Evolutionary conservation across 2,329 filamentous ascomycete species (phyloP), one percentile per base, ranked within the genome.

Genomic region (Pseudonectria buxi): DNA sequence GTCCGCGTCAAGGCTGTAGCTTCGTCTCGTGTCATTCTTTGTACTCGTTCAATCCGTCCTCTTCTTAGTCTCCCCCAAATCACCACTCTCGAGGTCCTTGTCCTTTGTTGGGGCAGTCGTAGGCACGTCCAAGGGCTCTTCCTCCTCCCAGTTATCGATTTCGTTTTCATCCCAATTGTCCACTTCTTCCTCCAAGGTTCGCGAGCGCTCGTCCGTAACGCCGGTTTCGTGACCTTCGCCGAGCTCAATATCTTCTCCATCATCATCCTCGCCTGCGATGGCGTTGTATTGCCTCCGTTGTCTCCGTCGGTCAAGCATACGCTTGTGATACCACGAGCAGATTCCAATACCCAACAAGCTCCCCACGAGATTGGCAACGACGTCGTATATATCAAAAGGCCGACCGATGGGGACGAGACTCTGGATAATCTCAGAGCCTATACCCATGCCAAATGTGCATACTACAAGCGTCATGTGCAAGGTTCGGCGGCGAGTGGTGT

Each of bases 141-240:
- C 70, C n/a, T 74, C 71, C 18, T 73, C 72, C 74, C 73, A 77
- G 10, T 70, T 64, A 45, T 78, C 74, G 13, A 66, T 61, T 3
- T 69, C 74, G 43, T 95, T 92, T 64, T 95, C 89, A 54, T 95
- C 88, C 88, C 89, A 95, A 48, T 90, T 87, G 55, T 95, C 89
- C 7, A 95, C 74, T 64, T 94, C 86, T 40, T 90, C 76, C 49
- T 94, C 88, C 14, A 94, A 56, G 14, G 63, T 61, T 22, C 53
- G 51, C 15, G 48, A 39, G 2, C 57, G 59, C 6, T 53, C 53
- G 13, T 62, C 60, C 14, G 65, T 66, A n/a, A 86, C 65, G 13
- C 81, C 81, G 22, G 74, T 77, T 59, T 86, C 83, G 45, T 85
- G 83, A 16, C 63, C 68, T 43, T 81, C 77, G 1, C 85, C 87